Percentiles rank a stretch among this genome's conserved stretches.
These are phyloP conservation scores for Platismatia glauca DNA, from an alignment of 495 filamentous ascomycete genomes.

Conservation along the genomic window DNA sequence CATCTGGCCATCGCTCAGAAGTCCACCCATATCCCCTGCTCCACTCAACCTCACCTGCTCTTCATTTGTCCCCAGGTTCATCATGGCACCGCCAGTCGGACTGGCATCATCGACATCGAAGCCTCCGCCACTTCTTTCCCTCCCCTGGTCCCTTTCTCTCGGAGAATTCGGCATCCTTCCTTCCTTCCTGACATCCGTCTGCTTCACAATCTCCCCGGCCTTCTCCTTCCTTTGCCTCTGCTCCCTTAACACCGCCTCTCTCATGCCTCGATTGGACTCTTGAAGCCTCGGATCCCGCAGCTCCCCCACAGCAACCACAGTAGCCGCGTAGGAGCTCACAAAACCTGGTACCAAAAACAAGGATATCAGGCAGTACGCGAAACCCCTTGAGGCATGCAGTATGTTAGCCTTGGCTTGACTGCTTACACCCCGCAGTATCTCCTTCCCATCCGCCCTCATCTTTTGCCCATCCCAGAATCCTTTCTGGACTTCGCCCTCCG, in stretches of 20 bases:
- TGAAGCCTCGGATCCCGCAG: conserved; percentile 15
- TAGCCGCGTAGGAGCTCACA: conserved; percentile 13
- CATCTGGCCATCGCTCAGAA: conserved; percentile 18
- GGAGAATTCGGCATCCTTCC: conserved; percentile 5
- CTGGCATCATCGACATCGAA: conserved; percentile 18
- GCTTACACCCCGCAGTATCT: conserved; percentile 3
- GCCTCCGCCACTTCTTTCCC: conserved; percentile 1
- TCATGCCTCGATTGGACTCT: background rate
- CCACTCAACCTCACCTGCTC: conserved; percentile 3
- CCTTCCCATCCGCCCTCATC: conserved; percentile 9
- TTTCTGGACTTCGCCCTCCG: background rate
- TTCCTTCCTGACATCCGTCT: conserved; percentile 15
- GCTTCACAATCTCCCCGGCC: conserved; percentile 1
- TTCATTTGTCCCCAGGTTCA: conserved; percentile 10
- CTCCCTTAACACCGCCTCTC: background rate
- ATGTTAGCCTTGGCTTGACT: background rate
- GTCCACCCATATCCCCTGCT: background rate
- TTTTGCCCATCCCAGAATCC: conserved; percentile 19
- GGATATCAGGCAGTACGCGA: conserved; percentile 6
- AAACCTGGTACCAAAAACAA: background rate
- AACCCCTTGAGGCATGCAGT: conserved; percentile 5
- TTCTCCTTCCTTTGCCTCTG: background rate
- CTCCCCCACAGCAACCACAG: conserved; percentile 12
- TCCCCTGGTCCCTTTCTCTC: background rate
- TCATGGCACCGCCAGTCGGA: conserved; percentile 22